Evolutionary conservation across 768 basidiomycete genomes (phyloP).

Genomic region (Naematelia encephala): DNA sequence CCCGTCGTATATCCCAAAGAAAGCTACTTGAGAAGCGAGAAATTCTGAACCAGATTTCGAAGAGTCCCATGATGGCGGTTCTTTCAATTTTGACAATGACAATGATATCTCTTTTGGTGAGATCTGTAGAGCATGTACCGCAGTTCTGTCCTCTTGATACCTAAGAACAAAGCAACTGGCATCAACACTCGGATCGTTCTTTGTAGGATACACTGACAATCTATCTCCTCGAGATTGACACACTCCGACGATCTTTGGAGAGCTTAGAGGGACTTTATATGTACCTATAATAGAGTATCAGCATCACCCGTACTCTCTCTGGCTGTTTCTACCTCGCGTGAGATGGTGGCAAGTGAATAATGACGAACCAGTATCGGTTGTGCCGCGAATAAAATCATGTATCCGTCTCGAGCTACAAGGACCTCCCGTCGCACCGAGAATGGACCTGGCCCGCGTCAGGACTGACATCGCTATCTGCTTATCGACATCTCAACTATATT

Average conservation of each 20-base stretch:
- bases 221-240: conserved; percentile 31
- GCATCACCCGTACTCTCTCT: background rate
- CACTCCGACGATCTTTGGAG: conserved; percentile 38
- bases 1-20: conserved; percentile 91
- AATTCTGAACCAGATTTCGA: conserved; percentile 52
- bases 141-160: conserved; percentile 84
- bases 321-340: background rate
- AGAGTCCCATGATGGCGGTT: conserved; percentile 61
- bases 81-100: conserved; percentile 56
- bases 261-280: conserved; percentile 37
- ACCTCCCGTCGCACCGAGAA: conserved; percentile 32
- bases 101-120: conserved; percentile 70
- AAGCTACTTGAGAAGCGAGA: conserved; percentile 71
- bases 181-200: conserved; percentile 2
- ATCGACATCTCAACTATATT: background rate
- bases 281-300: conserved; percentile 13
- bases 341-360: background rate
- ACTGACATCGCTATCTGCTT: background rate
- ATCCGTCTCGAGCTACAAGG: conserved; percentile 13
- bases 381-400: conserved; percentile 42
- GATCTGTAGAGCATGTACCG: conserved; percentile 70
- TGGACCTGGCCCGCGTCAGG: background rate
- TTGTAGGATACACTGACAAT: conserved; percentile 19
- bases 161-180: conserved; percentile 52
- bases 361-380: background rate